Base-by-base conservation (phyloP, 768 basidiomycete genomes). In the Kockovaella imperatae region DNA sequence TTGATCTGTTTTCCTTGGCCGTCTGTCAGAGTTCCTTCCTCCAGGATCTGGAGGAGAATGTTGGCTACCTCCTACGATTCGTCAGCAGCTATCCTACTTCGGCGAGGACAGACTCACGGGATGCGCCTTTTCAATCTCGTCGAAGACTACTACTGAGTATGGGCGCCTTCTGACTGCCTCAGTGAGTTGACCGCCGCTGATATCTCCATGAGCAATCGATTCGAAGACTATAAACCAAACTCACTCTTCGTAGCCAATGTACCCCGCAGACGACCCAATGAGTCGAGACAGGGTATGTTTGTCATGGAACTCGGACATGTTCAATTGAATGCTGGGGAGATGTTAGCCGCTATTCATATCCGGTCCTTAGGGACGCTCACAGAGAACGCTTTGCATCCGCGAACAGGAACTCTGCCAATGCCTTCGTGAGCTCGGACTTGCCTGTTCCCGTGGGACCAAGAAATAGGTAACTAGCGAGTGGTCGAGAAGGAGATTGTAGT, bases 221-320 rank as follows among this genome's bases (percentile, higher is more conserved):
- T 38, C 8, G 8, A 38, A 38, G 18, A 38, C 8, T 7, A n/a
- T 11, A 15, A 3, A 11, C 20, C 7, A 3, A 8, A 47, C 39
- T 42, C 18, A 47, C 35, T 81, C 77, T 60, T 93, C 88, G 67
- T 93, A 81, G 1, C 91, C 93, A 34, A 95, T 83, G 62, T 90
- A 93, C 3, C 91, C 91, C 6, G 91, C 87, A 0, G 89, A 86
- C 1, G 88, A 86, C 47, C 91, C 93, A 43, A 96, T 87, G 20
- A 96, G 74, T 3, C 89, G 78, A 0, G 87, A 87, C 44, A 96
- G 83, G 0, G 87, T 88, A 63, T 96, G 87, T 45, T 89, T 80
- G 56, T 91, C 87, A 15, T 87, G 89, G 72, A 96, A 93, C 66
- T 95, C 87, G n/a, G 86, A 85, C 87, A 93, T 90, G 58, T 95